Evolutionary conservation across 306 rosid species (phyloP).

Genomic region (Quercus berberidifolia): DNA sequence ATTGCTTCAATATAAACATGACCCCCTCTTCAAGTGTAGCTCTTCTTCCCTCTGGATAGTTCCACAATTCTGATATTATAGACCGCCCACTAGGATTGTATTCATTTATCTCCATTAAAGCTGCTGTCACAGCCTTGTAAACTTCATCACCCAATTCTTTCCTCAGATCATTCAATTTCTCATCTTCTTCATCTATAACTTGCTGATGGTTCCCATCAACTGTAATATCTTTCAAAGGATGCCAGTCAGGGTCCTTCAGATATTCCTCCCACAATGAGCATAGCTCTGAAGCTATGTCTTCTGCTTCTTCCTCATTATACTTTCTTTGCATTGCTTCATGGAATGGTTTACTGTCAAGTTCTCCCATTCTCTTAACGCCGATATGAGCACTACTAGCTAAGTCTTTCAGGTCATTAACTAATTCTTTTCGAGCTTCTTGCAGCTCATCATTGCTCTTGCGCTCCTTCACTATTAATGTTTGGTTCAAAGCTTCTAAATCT

Average conservation of each 20-base stretch:
- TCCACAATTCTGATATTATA: slow-evolving; percentile 47
- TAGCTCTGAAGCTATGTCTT: slow-evolving; percentile 71
- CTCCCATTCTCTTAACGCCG: slow-evolving; percentile 94
- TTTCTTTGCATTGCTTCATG: slow-evolving; percentile 67
- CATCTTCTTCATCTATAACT: slow-evolving; percentile 43
- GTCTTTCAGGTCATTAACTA: slow-evolving; percentile 61
- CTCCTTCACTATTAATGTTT: slow-evolving; percentile 70
- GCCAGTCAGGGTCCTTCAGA: slow-evolving; percentile 94
- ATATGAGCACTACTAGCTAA: slow-evolving; percentile 38
- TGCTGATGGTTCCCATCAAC: slow-evolving; percentile 59
- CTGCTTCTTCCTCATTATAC: slow-evolving; percentile 74
- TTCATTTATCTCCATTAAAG: slow-evolving; percentile 51
- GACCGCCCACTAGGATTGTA: slow-evolving; percentile 61
- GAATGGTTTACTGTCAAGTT: slow-evolving; percentile 76
- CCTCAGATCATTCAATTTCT: slow-evolving; percentile 39
- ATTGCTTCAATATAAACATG: no score
- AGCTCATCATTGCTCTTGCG: slow-evolving; percentile 91
- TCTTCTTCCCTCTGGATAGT: no score
- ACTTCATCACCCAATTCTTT: slow-evolving; percentile 40
- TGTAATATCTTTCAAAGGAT: slow-evolving; percentile 61
- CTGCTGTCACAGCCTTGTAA: slow-evolving; percentile 42
- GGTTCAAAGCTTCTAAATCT: slow-evolving; percentile 64
- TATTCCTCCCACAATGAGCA: slow-evolving; percentile 93
- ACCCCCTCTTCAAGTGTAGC: no score
- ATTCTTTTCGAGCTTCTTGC: slow-evolving; percentile 90